Evolutionary conservation across 805 yeast species (phyloP), one percentile per base, ranked within the genome.

Genomic region (Tetrapisispora namnaoensis): DNA sequence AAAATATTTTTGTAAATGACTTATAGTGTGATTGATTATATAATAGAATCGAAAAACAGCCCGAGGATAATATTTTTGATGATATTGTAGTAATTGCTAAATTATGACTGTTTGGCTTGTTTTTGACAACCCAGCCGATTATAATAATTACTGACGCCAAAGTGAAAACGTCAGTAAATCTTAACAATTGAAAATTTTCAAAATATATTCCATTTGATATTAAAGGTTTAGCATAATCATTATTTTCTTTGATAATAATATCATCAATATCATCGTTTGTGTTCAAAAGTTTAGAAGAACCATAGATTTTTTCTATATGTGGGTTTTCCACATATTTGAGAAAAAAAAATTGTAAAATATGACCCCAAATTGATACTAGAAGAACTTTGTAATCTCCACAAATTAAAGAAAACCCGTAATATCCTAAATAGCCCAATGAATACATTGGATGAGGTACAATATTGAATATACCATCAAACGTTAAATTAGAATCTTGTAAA

Each of bases 401-500:
- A 55, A 86, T 80, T 53, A 86, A 69, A 0, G 91, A 88, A 59
- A 85, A 77, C 0, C 95, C 95, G 60, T 86, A 86, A 67, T 84
- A 86, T 1, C 95, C 95, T 48, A 86, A 78, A 60, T 86, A 86
- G 4, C 95, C 95, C 48, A 87, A 82, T 1, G 95, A 84, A 64
- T 86, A 86, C 95, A 86, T 86, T 46, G 95, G 95, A 61, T 86
- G 95, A n/a, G 95, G 95, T 17, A 88, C 86, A 74, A 86, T 76
- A 65, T 86, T 91, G 63, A 86, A 86, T 9, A 86, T 91, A 40
- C 95, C 95, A 62, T 87, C 95, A 67, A 86, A 86, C 30, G 86
- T 82, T 57, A 86, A 73, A 49, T 83, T 83, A 40, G 73, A 67
- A 49, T 78, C 80, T 62, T 84, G 85, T 48, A 88, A 70, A 68